Evolutionary conservation across 228 moss, liverwort and hornwort species (phyloP).

Genomic region (Sphagnum fallax): DNA sequence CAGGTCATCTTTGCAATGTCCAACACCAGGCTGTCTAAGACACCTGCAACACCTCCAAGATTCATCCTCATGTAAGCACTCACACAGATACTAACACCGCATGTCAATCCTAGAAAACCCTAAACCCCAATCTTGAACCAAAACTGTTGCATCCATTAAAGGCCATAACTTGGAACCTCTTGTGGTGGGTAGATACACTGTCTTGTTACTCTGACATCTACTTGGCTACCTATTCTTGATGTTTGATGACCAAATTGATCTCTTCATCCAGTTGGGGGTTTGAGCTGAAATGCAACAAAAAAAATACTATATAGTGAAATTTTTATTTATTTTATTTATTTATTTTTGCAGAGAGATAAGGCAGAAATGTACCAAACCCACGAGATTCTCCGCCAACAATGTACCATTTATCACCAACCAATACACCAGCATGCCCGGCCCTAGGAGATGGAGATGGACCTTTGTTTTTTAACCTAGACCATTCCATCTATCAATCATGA

Average conservation of each 20-base stretch:
- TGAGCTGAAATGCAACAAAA: neutral
- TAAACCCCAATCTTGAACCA: neutral
- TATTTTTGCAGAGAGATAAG: neutral
- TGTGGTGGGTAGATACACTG: neutral
- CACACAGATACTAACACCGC: neutral
- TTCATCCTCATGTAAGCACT: neutral
- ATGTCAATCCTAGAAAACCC: neutral
- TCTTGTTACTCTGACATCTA: too few relatives aligned
- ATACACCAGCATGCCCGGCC: slow-evolving; percentile 81
- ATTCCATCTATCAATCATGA: slow-evolving; percentile 76
- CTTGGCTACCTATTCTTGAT: too few relatives aligned
- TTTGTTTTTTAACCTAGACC: slow-evolving; percentile 79
- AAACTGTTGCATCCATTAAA: neutral
- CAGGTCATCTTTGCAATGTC: slow-evolving; percentile 66
- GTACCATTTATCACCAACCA: slow-evolving; percentile 87
- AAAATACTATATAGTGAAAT: neutral
- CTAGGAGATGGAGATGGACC: slow-evolving; percentile 64
- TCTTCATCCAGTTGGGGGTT: too few relatives aligned
- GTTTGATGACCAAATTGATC: too few relatives aligned
- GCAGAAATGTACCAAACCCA: slow-evolving; percentile 32
- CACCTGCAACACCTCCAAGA: slow-evolving; percentile 38
- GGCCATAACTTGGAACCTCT: neutral
- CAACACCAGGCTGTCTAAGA: slow-evolving; percentile 54
- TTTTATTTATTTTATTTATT: too few relatives aligned
- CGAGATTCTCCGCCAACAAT: slow-evolving; percentile 84